A percentile compares a stretch with the other conserved stretches of the same genome.
Conservation (phyloP, 768 basidiomycete genomes). For the Trametes villosa region DNA sequence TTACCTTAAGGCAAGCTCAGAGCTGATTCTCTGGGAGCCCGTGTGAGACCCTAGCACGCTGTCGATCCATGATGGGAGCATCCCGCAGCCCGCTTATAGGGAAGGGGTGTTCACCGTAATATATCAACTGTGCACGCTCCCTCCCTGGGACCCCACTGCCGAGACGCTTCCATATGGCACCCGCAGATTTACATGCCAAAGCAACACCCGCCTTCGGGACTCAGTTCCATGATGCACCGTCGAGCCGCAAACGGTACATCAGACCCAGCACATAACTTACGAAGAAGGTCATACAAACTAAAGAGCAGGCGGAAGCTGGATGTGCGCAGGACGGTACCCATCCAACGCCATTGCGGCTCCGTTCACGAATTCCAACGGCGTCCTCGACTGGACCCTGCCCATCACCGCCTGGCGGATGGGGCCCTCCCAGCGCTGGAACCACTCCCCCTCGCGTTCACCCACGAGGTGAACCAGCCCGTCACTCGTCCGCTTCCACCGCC, state of each 20-base stretch:
- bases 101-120: no score
- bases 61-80: no score
- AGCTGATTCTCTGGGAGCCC: no score
- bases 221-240: no score
- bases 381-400: constrained; percentile 19
- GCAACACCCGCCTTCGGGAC: no score
- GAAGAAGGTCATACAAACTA: neutral
- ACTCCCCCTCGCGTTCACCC: constrained; percentile 74
- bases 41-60: no score
- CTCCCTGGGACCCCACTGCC: no score
- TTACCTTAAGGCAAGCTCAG: no score
- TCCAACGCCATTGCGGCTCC: constrained; percentile 32
- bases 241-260: neutral
- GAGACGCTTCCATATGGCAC: no score
- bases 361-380: constrained; percentile 25
- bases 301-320: neutral
- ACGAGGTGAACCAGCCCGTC: constrained; percentile 44
- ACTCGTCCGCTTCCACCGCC: constrained; percentile 33
- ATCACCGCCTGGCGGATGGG: constrained; percentile 65
- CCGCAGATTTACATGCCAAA: no score
- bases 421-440: constrained; percentile 79
- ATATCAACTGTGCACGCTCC: no score
- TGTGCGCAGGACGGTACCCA: constrained; percentile 33
- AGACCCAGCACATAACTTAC: neutral
- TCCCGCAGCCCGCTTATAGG: no score